Percentiles rank a stretch among this genome's conserved stretches.
These are phyloP conservation scores for Coemansia sp. DNA, from an alignment of 192 early-diverging fungal genomes.

Conservation along the genomic window DNA sequence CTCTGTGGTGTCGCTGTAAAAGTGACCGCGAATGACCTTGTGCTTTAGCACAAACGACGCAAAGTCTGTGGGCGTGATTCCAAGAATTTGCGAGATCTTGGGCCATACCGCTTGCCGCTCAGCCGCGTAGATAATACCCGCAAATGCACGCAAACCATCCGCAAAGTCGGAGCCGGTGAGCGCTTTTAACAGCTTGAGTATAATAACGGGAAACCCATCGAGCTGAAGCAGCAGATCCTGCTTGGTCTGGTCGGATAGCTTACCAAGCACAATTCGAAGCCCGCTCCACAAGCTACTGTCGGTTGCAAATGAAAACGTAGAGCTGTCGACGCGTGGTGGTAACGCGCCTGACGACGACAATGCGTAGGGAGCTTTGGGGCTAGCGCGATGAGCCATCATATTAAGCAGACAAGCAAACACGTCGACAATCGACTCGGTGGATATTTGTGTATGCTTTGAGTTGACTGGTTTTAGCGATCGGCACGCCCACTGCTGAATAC, in stretches of 20 bases:
- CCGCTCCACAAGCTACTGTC: constrained; percentile 33
- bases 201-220: constrained; percentile 20
- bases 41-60: constrained; percentile 15
- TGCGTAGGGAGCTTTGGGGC: background rate
- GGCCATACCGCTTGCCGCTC: constrained; percentile 27
- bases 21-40: constrained; percentile 9
- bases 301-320: constrained; percentile 30
- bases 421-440: background rate
- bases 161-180: constrained; percentile 28
- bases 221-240: constrained; percentile 23
- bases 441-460: constrained; percentile 11
- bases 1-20: background rate
- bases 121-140: constrained; percentile 24
- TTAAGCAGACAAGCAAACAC: constrained; percentile 26
- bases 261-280: constrained; percentile 26
- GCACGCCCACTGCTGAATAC: constrained; percentile 31
- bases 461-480: constrained; percentile 32
- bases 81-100: constrained; percentile 1
- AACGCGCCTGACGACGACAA: constrained; percentile 1
- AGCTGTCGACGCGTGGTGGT: background rate
- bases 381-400: background rate
- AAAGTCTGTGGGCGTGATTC: constrained; percentile 20
- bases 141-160: constrained; percentile 36
- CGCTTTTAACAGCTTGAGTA: constrained; percentile 20
- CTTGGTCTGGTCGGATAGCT: constrained; percentile 23